Evolutionary conservation across 2,329 filamentous ascomycete species (phyloP).

Genomic region (Colletotrichum truncatum): DNA sequence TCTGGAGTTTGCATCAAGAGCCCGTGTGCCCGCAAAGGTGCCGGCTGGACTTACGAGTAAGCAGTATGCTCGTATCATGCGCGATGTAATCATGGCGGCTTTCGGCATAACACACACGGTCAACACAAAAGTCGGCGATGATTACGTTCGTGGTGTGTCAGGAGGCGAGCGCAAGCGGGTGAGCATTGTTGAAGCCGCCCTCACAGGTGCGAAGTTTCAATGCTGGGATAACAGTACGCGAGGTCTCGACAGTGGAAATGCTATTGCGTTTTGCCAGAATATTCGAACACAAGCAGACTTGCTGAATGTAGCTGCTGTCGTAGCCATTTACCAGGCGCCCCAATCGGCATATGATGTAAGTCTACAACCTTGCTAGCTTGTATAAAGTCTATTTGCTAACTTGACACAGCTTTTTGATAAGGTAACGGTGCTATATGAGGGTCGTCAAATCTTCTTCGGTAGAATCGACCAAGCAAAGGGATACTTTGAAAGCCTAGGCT

Average conservation of each 20-base stretch:
- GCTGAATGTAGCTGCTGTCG: conserved; percentile 26
- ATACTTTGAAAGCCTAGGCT: conserved; percentile 66
- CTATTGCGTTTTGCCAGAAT: conserved; percentile 63
- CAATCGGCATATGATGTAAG: conserved; percentile 33
- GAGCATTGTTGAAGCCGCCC: conserved; percentile 35
- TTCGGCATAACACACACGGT: conserved; percentile 38
- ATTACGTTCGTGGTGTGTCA: conserved; percentile 30
- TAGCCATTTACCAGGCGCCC: conserved; percentile 34
- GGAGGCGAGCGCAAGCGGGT: conserved; percentile 51
- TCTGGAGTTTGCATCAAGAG: conserved; percentile 66
- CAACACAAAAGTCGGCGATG: conserved; percentile 33
- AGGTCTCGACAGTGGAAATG: conserved; percentile 52
- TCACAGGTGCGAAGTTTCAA: conserved; percentile 33
- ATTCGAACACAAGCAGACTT: conserved; percentile 53
- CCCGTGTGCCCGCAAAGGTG: conserved; percentile 56
- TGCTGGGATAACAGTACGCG: conserved; percentile 44
- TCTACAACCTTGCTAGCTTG: rapidly evolving
- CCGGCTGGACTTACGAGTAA: conserved; percentile 54
- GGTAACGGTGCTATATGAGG: conserved; percentile 71
- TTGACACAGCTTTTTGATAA: conserved; percentile 63
- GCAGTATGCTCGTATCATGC: conserved; percentile 55
- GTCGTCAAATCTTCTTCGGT: conserved; percentile 74
- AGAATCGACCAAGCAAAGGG: conserved; percentile 62
- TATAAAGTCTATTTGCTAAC: background rate
- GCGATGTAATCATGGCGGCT: conserved; percentile 63